Base-by-base conservation (phyloP, 2,329 filamentous ascomycete genomes). In the Passalora sequoiae region DNA sequence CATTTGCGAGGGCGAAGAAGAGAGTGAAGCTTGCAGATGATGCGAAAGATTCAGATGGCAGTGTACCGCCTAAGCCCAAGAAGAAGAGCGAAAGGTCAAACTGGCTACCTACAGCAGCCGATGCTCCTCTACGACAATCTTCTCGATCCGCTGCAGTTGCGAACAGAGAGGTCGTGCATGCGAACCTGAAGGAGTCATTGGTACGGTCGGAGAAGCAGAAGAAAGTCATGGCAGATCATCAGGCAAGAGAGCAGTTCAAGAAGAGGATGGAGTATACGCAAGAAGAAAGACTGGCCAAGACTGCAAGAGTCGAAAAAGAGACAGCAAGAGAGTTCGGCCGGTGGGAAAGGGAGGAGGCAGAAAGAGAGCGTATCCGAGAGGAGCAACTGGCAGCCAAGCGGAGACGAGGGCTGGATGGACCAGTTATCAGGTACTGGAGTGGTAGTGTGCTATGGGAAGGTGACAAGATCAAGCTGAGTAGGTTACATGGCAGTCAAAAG, bases 271-370 rank as follows among this genome's bases (percentile, higher is more conserved):
- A 84, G 20, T 81, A 94, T 79, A 94, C 89, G 4, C 91, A 96
- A 66, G 87, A 80, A 32, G 83, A 97, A 63, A 78, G 89, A 10
- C 48, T 62, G 31, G 56, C 53, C 24, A 57, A 53, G 46, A 59
- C 58, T 21, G 53, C 49, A 31, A 70, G 82, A 40, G 83, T 94
- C 5, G 92, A 97, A 66, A 84, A 84, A 65, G 75, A 83, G 57
- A 98, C 65, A 78, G 84, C 55, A n/a, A 54, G 94, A 87, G 73
- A 97, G 84, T 65, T 69, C 95, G 60, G 96, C 60, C 77, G 87
- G 43, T 97, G 91, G 89, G 89, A 97, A 65, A 84, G 88, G 64
- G 86, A 88, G 5, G 92, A 98, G 68, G 89, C 88, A 67, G 81
- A 84, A 62, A 81, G 91, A 46, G 85, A 89, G 54, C 87, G 91